Percentiles rank a stretch among this genome's conserved stretches.
Conservation (phyloP, 2,329 filamentous ascomycete genomes). For the Colletotrichum aenigma region DNA sequence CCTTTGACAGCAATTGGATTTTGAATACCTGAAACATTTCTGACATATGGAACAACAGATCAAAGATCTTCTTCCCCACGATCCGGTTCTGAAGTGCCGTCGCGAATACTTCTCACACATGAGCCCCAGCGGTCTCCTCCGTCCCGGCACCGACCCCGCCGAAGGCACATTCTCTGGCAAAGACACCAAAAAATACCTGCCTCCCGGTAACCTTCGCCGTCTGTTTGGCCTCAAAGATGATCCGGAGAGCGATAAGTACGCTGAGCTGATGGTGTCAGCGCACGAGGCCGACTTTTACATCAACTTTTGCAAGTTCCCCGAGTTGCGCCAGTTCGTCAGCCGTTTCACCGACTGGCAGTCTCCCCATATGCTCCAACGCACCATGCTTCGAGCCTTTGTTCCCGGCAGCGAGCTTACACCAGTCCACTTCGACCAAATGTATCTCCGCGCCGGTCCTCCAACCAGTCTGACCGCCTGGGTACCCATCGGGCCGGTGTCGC, state of each 20-base stretch:
- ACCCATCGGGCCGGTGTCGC: conserved; percentile 55
- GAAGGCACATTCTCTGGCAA: conserved; percentile 11
- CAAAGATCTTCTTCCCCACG: conserved; percentile 5
- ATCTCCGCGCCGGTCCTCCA: conserved; percentile 57
- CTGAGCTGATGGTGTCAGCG: background rate
- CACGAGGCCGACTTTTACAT: conserved; percentile 2
- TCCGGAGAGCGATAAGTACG: background rate
- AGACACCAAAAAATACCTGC: background rate
- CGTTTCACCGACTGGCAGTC: background rate
- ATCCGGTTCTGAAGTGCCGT: conserved; percentile 10
- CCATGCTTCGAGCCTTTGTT: conserved; percentile 59
- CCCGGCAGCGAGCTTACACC: conserved; percentile 61
- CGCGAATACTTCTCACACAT: conserved; percentile 16
- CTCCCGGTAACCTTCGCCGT: conserved; percentile 3
- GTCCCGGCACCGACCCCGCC: conserved; percentile 6
- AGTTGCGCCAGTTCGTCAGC: conserved; percentile 5
- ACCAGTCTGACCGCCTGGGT: conserved; percentile 62
- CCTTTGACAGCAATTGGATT: background rate
- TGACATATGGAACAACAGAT: background rate
- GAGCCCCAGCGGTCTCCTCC: conserved; percentile 17
- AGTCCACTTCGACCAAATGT: conserved; percentile 66
- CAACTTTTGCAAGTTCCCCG: conserved; percentile 7
- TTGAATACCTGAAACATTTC: background rate
- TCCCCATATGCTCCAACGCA: conserved; percentile 34
- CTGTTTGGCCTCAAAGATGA: background rate